Evolutionary conservation across 371 early-diverging fungal genomes (phyloP), one percentile per base, ranked within the genome.

Genomic region (Mortierella sp.): DNA sequence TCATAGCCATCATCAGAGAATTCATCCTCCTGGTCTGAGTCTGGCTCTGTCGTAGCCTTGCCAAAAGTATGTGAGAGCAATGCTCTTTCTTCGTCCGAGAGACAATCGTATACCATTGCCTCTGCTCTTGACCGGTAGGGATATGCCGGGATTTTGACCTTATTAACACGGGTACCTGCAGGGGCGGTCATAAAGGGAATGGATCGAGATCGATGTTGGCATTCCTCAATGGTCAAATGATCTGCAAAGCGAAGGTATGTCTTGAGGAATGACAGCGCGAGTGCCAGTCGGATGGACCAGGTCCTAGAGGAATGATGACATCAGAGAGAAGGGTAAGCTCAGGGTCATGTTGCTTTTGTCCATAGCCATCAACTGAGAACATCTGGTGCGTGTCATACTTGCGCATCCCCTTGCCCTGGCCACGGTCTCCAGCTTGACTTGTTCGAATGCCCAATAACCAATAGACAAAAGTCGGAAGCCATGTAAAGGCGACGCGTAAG

Each of bases 131-230:
- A 28, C 6, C 72, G 56, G 23, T 51, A 72, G 23, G 72, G 72
- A 10, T 57, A 66, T 0, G 66, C 53, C 0, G 72, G 66, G 39
- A 72, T 66, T 38, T 66, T 72, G 62, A 72, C 54, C 39, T 66
- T 65, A 2, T 72, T 50, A 5, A 72, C 24, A 2, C 66, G 57
- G 27, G 53, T 66, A 5, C 72, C 61, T 23, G 54, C 46, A 0
- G 66, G 66, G n/a, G 72, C 72, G 14, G 61, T 72, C 72, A 66
- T 72, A 54, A 72, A 72, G 9, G 72, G 72, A 19, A 72, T 72
- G 0, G 72, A 46, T 39, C 66, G 65, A 6, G 72, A 72, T 9
- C 72, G 56, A 23, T 26, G 8, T 30, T 72, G 72, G 45, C 72
- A 72, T 3, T 55, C 66, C 16, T 72, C 72, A 26, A 72, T 72